A percentile compares a stretch with the other conserved stretches of the same genome.
These are phyloP conservation scores for Lepiota venenata DNA, from an alignment of 768 basidiomycete genomes.

Conservation along the genomic window DNA sequence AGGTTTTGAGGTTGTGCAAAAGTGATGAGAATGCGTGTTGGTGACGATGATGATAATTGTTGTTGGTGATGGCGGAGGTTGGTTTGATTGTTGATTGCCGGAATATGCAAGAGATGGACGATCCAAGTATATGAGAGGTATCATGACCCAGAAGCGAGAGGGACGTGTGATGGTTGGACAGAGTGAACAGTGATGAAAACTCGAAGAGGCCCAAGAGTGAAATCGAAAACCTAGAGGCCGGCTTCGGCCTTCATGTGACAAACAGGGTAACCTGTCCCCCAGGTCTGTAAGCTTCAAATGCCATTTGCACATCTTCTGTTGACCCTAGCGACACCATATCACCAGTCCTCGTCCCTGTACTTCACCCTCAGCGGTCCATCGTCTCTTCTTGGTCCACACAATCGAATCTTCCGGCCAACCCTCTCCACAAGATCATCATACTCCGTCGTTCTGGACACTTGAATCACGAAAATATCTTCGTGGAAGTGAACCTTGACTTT, in stretches of 20 bases:
- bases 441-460: conserved; percentile 76
- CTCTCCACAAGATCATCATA: conserved; percentile 84
- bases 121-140: conserved; percentile 10
- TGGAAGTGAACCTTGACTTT: conserved; percentile 95
- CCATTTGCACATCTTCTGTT: conserved; percentile 93
- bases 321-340: conserved; percentile 86
- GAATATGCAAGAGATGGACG: conserved; percentile 7
- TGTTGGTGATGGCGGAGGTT: conserved; percentile 4
- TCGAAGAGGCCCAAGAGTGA: conserved; percentile 9
- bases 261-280: conserved; percentile 81
- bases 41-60: not conserved
- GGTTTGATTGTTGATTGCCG: conserved; percentile 7
- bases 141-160: conserved; percentile 1
- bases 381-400: conserved; percentile 80
- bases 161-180: not conserved
- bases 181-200: not conserved
- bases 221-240: not conserved
- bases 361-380: conserved; percentile 82
- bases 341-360: conserved; percentile 90
- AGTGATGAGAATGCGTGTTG: not conserved
- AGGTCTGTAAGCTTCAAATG: conserved; percentile 79
- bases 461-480: conserved; percentile 93
- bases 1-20: not conserved
- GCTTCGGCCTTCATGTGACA: conserved; percentile 51
- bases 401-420: conserved; percentile 88